Base-by-base conservation (phyloP, 805 yeast genomes). In the Wickerhamomyces alni region DNA sequence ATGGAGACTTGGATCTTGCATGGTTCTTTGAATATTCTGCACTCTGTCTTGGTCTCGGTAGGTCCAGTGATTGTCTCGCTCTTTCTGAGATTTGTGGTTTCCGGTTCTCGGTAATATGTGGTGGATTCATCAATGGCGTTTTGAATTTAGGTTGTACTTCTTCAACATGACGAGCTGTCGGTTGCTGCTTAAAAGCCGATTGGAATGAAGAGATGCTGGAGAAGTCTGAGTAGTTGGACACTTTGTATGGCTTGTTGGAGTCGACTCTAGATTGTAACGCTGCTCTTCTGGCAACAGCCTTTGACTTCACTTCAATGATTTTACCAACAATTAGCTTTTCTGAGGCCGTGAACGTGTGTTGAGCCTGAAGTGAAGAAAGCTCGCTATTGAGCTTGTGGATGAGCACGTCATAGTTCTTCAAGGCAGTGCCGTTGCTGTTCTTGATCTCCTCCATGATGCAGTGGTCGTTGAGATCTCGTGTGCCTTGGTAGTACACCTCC, bases 161-260 rank as follows among this genome's bases (percentile, higher is more conserved):
- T 17, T n/a, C n/a, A n/a, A n/a, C n/a, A n/a, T 40, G 35, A 16
- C 31, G 17, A 19, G 26, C 17, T 7, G 28, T 16, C 16, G 39
- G 39, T 21, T 27, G 27, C 13, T 22, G 25, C 19, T 39, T 44
- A 33, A 53, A 53, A 1, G 57, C 59, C 5, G 56, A 47, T 33
- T 48, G 43, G 36, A 54, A 54, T 2, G 57, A 51, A 1, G 57
- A 40, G 30, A 50, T 50, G 24, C 59, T 54, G 2, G 52, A 35
- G 5, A 48, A 55, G 17, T 44, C 46, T 3, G 35, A 19, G 22
- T 45, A 43, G 6, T 47, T 48, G 11, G 35, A 35, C 2, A 54
- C 34, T 5, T 35, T 35, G 22, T 50, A 42, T 5, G 43, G 12
- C 32, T 45, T 45, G 2, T 43, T 43, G 15, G 24, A 33, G 2